Percentiles rank a stretch among this genome's conserved stretches.
phyloP scores from a whole-genome alignment of 768 basidiomycete genomes.

The Serendipita indica region DNA sequence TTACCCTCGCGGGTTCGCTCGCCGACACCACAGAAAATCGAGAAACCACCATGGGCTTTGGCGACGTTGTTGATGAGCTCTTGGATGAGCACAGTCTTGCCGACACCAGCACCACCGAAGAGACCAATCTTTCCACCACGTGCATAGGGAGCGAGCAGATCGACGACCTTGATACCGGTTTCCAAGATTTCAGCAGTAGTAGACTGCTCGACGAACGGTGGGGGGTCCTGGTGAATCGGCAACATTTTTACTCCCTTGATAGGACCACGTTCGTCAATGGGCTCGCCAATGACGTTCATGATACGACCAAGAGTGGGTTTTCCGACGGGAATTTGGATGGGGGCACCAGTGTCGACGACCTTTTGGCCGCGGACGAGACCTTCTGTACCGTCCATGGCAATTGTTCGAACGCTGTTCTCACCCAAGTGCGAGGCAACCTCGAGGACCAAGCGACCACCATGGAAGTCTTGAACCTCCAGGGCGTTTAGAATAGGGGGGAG shows the following conservation, averaged over 20 bases:
- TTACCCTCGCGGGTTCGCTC: conserved; percentile 99
- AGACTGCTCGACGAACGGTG: conserved; percentile 94
- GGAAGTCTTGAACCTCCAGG: conserved; percentile 90
- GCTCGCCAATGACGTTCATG: conserved; percentile 99
- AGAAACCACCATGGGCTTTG: conserved; percentile 99
- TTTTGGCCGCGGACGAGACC: conserved; percentile 98
- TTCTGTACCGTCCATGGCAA: conserved; percentile 99
- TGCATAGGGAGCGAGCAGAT: conserved; percentile 97
- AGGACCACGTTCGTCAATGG: conserved; percentile 98
- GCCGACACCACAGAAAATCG: conserved; percentile 98
- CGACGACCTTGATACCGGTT: conserved; percentile 99
- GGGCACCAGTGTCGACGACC: conserved; percentile 91
- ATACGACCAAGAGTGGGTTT: conserved; percentile 90
- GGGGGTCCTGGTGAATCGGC: conserved; percentile 96
- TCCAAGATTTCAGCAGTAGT: conserved; percentile 98
- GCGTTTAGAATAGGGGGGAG: conserved; percentile 98
- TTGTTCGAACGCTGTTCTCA: conserved; percentile 98
- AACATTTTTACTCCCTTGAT: conserved; percentile 86
- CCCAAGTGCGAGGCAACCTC: conserved; percentile 98
- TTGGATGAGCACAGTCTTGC: conserved; percentile 99
- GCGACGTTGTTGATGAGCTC: conserved; percentile 99
- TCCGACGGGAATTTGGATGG: conserved; percentile 95
- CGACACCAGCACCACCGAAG: conserved; percentile 99
- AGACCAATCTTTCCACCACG: conserved; percentile 99
- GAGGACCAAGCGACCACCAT: conserved; percentile 92